phyloP scores from a whole-genome alignment of 352 stramenopile species.

The Pythium grandisporangium region DNA sequence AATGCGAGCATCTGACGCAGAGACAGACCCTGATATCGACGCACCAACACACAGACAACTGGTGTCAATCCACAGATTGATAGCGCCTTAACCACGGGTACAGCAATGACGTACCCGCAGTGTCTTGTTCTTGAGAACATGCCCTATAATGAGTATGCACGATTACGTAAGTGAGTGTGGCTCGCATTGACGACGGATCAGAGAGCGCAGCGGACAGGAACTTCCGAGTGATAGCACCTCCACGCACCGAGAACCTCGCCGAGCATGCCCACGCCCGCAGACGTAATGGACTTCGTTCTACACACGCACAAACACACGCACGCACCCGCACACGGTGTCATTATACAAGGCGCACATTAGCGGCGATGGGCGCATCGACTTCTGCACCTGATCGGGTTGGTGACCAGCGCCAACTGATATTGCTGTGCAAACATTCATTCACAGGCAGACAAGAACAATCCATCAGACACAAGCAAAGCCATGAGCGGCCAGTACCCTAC shows the following conservation, averaged over 20 bases:
- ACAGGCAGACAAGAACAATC: too few species aligned
- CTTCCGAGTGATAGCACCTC: too few species aligned
- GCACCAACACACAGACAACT: not conserved
- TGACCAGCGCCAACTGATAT: conserved; percentile 48
- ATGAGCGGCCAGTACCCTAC: too few species aligned
- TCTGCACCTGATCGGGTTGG: conserved; percentile 39
- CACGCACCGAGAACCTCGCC: conserved; percentile 54
- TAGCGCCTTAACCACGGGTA: too few species aligned
- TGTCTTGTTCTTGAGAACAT: conserved; percentile 63
- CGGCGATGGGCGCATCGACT: too few species aligned
- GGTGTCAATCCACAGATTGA: too few species aligned
- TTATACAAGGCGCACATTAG: too few species aligned
- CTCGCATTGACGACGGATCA: too few species aligned
- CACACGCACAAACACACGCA: not conserved
- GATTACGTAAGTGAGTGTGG: not conserved
- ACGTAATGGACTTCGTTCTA: conserved; percentile 58
- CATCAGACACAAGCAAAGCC: not conserved
- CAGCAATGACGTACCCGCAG: conserved; percentile 29
- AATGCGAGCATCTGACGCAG: conserved; percentile 59
- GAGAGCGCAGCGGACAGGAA: too few species aligned
- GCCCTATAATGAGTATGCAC: conserved; percentile 27
- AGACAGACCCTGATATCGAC: conserved; percentile 40
- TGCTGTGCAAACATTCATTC: too few species aligned
- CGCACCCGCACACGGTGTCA: too few species aligned
- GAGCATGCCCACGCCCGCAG: conserved; percentile 42